phyloP scores from a whole-genome alignment of 805 yeast genomes.

The Barnettozyma siamensis region DNA sequence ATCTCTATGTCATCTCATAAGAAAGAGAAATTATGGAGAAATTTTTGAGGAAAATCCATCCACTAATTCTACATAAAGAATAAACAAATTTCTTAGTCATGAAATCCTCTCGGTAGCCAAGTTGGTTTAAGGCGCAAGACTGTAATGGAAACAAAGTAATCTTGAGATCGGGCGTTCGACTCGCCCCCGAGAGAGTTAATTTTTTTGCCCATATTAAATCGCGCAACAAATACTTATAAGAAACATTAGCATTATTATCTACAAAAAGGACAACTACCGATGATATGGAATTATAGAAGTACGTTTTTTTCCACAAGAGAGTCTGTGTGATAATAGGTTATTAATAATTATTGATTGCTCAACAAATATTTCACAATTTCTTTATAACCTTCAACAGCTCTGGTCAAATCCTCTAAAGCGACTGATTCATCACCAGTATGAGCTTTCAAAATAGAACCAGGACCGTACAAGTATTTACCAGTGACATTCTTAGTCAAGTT shows the following conservation, averaged over 20 bases:
- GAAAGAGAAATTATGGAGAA: too few species aligned
- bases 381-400: conserved; percentile 51
- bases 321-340: too few species aligned
- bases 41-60: too few species aligned
- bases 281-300: not conserved
- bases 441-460: conserved; percentile 58
- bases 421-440: conserved; percentile 55
- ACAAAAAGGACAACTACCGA: not conserved
- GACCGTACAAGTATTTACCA: conserved; percentile 53
- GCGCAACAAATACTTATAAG: not conserved
- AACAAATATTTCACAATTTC: conserved; percentile 15
- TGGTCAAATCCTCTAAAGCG: conserved; percentile 37
- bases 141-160: conserved; percentile 16
- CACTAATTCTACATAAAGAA: too few species aligned
- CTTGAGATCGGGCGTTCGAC: conserved; percentile 22
- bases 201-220: not conserved
- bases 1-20: too few species aligned
- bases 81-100: too few species aligned
- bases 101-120: conserved; percentile 19
- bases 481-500: conserved; percentile 28
- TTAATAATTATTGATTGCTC: too few species aligned
- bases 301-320: too few species aligned
- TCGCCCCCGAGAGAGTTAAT: conserved; percentile 19
- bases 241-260: too few species aligned
- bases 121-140: conserved; percentile 23